These are phyloP conservation scores for Didymella exigua DNA, from an alignment of 2,329 filamentous ascomycete species.

Conservation along the genomic window DNA sequence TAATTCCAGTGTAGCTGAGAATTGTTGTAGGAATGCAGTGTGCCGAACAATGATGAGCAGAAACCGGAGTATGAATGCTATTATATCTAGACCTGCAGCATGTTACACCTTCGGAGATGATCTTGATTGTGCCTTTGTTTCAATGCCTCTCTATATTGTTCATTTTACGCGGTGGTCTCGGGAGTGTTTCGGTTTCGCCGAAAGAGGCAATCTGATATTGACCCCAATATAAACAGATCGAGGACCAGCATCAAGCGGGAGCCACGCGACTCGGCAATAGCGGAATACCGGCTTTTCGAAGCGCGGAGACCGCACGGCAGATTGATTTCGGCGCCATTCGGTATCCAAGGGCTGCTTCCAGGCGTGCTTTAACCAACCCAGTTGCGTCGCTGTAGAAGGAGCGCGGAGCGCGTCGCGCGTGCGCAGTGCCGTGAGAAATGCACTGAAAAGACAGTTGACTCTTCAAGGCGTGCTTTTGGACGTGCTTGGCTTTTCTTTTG, in stretches of 20 bases:
- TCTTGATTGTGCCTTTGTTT: conserved; percentile 8
- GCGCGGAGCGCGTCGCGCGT: neutral
- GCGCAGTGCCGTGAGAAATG: neutral
- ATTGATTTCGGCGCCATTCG: neutral
- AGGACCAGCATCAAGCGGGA: neutral
- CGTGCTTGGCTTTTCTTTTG: neutral
- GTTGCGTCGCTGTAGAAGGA: neutral
- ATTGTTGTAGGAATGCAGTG: neutral
- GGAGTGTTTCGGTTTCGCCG: conserved; percentile 22
- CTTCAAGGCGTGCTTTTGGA: neutral
- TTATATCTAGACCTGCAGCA: conserved; percentile 16
- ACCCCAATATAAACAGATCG: conserved; percentile 23
- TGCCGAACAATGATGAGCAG: neutral
- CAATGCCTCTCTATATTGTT: conserved; percentile 23
- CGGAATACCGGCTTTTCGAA: conserved; percentile 19
- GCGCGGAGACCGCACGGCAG: neutral
- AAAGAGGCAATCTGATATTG: conserved; percentile 33
- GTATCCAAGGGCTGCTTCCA: neutral
- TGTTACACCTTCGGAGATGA: conserved; percentile 6
- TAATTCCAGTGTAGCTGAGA: neutral
- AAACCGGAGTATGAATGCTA: neutral
- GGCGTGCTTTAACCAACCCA: neutral
- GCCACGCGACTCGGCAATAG: conserved; percentile 30
- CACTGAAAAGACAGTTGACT: neutral
- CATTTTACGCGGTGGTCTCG: conserved; percentile 31